Conservation (phyloP, 2,329 filamentous ascomycete species). For the Plectosphaerella cucumerina region DNA sequence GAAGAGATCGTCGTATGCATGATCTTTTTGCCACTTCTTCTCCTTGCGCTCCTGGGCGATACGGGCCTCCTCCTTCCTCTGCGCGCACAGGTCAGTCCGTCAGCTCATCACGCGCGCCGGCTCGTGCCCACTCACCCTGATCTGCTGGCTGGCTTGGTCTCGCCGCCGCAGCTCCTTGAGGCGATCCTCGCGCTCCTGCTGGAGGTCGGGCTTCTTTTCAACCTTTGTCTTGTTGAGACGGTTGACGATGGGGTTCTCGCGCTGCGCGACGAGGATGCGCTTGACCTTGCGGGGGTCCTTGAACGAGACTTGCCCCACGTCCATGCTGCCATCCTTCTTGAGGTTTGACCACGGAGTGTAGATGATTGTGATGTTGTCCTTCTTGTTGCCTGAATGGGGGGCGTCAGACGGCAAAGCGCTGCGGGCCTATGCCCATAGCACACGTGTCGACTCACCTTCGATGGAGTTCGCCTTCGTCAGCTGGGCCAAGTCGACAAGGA, state of each 20-base stretch:
- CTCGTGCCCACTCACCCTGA: constrained; percentile 46
- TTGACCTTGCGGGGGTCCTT: constrained; percentile 84
- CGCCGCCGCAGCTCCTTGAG: constrained; percentile 66
- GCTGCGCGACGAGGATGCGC: constrained; percentile 70
- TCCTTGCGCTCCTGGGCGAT: constrained; percentile 78
- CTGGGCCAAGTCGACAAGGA: constrained; percentile 88
- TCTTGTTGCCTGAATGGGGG: constrained; percentile 77
- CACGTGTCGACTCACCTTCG: constrained; percentile 60
- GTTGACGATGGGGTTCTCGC: constrained; percentile 91
- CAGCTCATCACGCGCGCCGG: background rate
- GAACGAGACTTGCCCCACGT: constrained; percentile 89
- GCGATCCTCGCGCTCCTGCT: constrained; percentile 75
- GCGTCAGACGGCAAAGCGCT: background rate
- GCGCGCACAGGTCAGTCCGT: background rate
- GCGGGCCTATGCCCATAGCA: background rate
- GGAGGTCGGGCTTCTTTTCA: constrained; percentile 81
- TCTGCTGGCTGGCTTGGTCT: constrained; percentile 60
- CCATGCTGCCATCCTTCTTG: constrained; percentile 94
- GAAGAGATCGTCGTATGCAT: constrained; percentile 93
- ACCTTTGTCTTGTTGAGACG: constrained; percentile 95
- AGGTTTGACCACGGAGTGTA: constrained; percentile 98
- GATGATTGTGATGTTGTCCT: constrained; percentile 93
- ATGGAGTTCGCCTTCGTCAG: constrained; percentile 98
- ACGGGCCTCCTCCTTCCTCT: constrained; percentile 74
- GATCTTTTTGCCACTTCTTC: constrained; percentile 93